A percentile compares a stretch with the other conserved stretches of the same genome.
Evolutionary conservation across 2,329 filamentous ascomycete species (phyloP).

Genomic region (Xylariales sp.): DNA sequence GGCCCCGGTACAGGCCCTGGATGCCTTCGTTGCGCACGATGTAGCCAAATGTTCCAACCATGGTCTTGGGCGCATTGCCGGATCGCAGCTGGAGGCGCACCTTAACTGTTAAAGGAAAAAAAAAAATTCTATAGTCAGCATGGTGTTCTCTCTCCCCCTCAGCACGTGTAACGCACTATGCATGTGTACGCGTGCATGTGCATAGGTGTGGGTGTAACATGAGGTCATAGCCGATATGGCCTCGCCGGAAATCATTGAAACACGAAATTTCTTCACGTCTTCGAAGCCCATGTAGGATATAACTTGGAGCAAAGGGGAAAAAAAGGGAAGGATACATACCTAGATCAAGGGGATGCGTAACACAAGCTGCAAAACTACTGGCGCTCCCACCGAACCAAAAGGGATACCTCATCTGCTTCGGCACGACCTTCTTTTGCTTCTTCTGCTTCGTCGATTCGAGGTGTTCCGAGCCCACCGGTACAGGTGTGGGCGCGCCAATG

Average conservation of each 20-base stretch:
- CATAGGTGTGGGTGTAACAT: too few species aligned
- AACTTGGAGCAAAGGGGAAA: too few species aligned
- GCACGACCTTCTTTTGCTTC: constrained; percentile 34
- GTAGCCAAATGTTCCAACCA: constrained; percentile 81
- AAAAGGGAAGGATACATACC: too few species aligned
- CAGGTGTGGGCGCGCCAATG: background rate
- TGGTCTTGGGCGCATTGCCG: constrained; percentile 70
- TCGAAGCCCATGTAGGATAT: too few species aligned
- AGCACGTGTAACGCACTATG: too few species aligned
- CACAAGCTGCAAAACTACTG: constrained; percentile 83
- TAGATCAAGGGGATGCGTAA: constrained; percentile 91
- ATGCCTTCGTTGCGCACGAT: constrained; percentile 72
- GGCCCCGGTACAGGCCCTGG: constrained; percentile 81
- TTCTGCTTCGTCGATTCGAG: constrained; percentile 9
- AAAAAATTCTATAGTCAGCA: background rate
- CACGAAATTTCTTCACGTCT: too few species aligned
- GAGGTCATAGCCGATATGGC: too few species aligned
- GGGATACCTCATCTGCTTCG: constrained; percentile 52
- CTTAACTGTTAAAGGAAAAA: constrained; percentile 43
- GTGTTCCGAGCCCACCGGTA: background rate
- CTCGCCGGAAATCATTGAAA: too few species aligned
- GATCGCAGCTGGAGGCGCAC: constrained; percentile 82
- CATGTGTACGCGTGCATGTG: too few species aligned
- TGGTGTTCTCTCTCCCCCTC: too few species aligned
- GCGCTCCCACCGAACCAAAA: constrained; percentile 98